A percentile compares a stretch with the other conserved stretches of the same genome.
phyloP scores from a whole-genome alignment of 352 stramenopile genomes.

The Blastocystis sp. region DNA sequence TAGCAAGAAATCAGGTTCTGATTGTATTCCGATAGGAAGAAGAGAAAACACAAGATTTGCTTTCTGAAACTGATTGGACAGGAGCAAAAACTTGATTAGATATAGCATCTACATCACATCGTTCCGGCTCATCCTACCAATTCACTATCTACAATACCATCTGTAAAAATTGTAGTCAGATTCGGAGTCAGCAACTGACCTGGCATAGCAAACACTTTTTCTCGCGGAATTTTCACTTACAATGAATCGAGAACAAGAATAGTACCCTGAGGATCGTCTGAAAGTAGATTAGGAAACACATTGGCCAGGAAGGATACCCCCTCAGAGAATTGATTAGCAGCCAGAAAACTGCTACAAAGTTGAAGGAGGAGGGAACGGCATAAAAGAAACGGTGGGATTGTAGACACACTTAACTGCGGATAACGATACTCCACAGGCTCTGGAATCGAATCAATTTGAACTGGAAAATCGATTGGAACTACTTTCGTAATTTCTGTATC shows the following conservation, averaged over 20 bases:
- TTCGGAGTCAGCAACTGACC: neutral
- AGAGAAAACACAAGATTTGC: neutral
- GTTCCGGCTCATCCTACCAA: neutral
- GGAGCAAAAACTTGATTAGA: neutral
- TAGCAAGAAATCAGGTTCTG: conserved; percentile 32
- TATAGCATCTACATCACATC: neutral
- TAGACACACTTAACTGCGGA: neutral
- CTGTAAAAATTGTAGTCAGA: neutral
- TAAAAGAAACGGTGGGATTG: neutral
- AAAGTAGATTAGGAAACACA: neutral
- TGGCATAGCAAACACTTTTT: neutral
- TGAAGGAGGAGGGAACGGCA: neutral
- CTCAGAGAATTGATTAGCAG: neutral
- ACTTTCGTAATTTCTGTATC: neutral
- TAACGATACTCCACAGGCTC: neutral
- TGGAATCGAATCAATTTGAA: neutral
- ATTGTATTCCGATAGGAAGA: neutral
- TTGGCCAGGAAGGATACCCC: neutral
- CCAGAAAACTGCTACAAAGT: neutral
- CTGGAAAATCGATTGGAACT: neutral
- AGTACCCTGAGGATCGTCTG: neutral
- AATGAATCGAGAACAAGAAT: too few species aligned
- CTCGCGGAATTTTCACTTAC: neutral
- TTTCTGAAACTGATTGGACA: neutral
- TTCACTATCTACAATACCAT: neutral